phyloP scores from a whole-genome alignment of 2,329 filamentous ascomycete species.

The Sporothrix schenckii region DNA sequence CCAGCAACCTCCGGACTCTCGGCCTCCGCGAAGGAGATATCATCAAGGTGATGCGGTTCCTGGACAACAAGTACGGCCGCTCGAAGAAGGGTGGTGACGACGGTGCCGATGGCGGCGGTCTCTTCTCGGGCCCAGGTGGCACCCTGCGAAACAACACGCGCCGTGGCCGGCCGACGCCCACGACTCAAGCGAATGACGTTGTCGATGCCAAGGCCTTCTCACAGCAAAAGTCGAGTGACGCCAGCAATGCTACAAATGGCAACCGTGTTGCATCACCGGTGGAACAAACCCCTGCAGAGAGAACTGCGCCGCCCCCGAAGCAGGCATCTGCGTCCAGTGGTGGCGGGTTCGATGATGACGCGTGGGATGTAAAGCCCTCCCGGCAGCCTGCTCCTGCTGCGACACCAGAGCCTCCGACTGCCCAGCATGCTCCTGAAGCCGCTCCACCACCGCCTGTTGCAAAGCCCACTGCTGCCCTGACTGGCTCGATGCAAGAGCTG shows the following conservation, averaged over 20 bases:
- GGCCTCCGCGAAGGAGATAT: conserved; percentile 97
- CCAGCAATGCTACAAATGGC: conserved; percentile 35
- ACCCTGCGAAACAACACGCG: conserved; percentile 90
- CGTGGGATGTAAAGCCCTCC: conserved; percentile 91
- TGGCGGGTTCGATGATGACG: conserved; percentile 88
- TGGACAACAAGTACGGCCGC: conserved; percentile 80
- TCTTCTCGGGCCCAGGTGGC: conserved; percentile 94
- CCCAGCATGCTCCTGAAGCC: conserved; percentile 47
- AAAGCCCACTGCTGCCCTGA: conserved; percentile 53
- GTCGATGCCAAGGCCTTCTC: conserved; percentile 87
- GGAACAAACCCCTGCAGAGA: conserved; percentile 36
- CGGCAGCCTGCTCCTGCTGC: conserved; percentile 54
- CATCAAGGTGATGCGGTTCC: conserved; percentile 85
- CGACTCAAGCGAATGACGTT: conserved; percentile 81
- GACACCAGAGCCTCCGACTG: conserved; percentile 45
- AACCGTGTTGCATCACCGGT: conserved; percentile 45
- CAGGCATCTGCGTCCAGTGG: conserved; percentile 30
- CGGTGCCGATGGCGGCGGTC: conserved; percentile 63
- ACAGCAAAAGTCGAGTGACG: conserved; percentile 56
- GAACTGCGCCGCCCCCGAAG: conserved; percentile 25
- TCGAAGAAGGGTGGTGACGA: conserved; percentile 60
- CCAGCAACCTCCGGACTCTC: conserved; percentile 78
- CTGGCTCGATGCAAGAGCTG: conserved; percentile 67
- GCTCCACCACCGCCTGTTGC: conserved; percentile 43
- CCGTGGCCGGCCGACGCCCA: conserved; percentile 83